These are phyloP conservation scores for Dissophora globulifera DNA, from an alignment of 192 early-diverging fungal genomes.

Conservation along the genomic window DNA sequence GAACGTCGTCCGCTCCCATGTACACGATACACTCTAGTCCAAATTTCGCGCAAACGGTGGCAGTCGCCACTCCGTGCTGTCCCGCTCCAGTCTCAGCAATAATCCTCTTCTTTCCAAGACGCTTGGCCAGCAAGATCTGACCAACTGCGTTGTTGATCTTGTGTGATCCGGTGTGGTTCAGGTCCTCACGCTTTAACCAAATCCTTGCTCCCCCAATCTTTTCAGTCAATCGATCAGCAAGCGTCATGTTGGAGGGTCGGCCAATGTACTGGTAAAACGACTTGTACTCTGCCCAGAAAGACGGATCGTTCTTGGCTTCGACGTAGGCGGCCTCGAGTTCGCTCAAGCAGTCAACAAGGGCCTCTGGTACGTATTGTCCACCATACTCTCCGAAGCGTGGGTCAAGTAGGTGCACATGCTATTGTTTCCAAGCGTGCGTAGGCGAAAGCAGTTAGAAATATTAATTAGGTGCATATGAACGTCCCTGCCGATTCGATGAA, in stretches of 20 bases:
- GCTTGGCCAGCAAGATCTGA: conserved; percentile 92
- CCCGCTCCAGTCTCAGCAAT: conserved; percentile 99
- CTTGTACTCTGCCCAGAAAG: conserved; percentile 94
- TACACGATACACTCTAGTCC: conserved; percentile 96
- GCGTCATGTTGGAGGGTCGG: conserved; percentile 88
- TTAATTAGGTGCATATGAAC: no score
- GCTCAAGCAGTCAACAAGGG: conserved; percentile 93
- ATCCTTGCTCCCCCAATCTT: conserved; percentile 86
- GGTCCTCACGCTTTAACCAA: conserved; percentile 98
- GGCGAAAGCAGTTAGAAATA: no score
- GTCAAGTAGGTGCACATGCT: conserved; percentile 67
- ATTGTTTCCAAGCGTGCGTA: conserved; percentile 7
- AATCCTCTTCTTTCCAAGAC: conserved; percentile 94
- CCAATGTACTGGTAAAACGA: conserved; percentile 93
- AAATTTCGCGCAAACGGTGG: conserved; percentile 98
- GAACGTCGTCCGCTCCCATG: conserved; percentile 97
- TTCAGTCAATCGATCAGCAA: conserved; percentile 87
- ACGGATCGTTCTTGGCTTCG: conserved; percentile 83
- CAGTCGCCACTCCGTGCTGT: conserved; percentile 98
- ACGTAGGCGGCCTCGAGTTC: conserved; percentile 91
- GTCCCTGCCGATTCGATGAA: no score
- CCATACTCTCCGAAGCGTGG: conserved; percentile 95
- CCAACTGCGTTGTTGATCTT: conserved; percentile 99
- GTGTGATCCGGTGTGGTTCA: conserved; percentile 99
- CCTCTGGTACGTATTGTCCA: conserved; percentile 97